Evolutionary conservation across 2,329 filamentous ascomycete genomes (phyloP), one percentile per base, ranked within the genome.

Genomic region (Ustilaginoidea virens): DNA sequence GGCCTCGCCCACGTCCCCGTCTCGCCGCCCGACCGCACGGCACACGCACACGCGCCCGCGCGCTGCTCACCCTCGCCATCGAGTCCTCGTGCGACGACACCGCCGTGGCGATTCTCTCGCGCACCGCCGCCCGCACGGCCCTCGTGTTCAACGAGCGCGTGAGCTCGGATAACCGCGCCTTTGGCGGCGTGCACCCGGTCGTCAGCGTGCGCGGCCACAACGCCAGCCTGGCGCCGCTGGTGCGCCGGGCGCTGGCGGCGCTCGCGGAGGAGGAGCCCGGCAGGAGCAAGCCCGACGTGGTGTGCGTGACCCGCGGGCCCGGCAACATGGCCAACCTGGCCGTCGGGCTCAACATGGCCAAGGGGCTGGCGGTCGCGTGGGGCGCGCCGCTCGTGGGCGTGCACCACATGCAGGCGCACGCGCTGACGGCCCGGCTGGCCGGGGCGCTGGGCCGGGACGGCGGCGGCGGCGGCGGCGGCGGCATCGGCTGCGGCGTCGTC

Each of bases 401-500:
- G 1, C 80, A 98, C 51, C 90, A 98, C 52, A 96, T 98, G 90
- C 86, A 94, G 50, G 90, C 86, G 8, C 90, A 98, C 52, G 79
- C 90, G 12, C 58, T 98, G 36, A 96, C 90, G 12, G 80, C 87
- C 11, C 67, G 83, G 7, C 66, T 98, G 23, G 74, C 77, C 4
- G 56, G 61, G 18, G 79, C 80, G 5, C 52, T 87, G 34, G 47
- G 60, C 29, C 39, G 39, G 39, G 33, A 36, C 13, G 40, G 38
- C 36, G 35, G 33, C 10, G 36, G 29, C 29, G 27, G 33, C 13
- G 28, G 30, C 28, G 29, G 28, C 28, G 17, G n/a, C 30, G 5
- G 10, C 29, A 16, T n/a, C 34, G 22, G 40, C 45, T 8, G 79
- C 77, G 0, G 44, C 53, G n/a, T n/a, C n/a, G n/a, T n/a, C n/a